Base-by-base conservation (phyloP, 345 rosid genomes). In the Salix purpurea region DNA sequence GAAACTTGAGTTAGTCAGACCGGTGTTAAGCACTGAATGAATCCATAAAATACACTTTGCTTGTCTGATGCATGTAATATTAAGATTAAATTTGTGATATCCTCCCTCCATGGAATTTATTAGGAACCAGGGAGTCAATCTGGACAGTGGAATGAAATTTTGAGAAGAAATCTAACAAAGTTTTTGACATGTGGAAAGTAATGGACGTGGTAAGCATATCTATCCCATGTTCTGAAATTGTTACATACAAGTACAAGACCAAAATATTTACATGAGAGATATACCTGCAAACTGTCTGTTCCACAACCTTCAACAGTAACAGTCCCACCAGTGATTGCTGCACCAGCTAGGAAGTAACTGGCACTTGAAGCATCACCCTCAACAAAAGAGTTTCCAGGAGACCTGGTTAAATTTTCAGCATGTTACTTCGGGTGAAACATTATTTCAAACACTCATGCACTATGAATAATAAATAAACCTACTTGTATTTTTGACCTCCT, bases 301-400 rank as follows among this genome's bases (percentile, higher is more conserved):
- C 98, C 99, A 67, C 99, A 96, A 74, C 99, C 99, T 87, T 96
- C 94, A 58, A 96, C 98, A 39, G 94, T 93, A 78, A 95, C 85
- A 54, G 97, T 93, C 73, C 96, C 97, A 56, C 99, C 99, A 10
- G 97, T 93, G 84, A 96, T 84, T 65, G 98, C 98, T 56, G 99
- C 97, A 65, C 99, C 99, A 64, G 94, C 99, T 66, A 96, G 89
- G 84, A 96, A 96, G 85, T 96, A 93, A 84, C 99, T 93, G 71
- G 99, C 99, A 89, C 98, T 96, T 72, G 99, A 96, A 74, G 99
- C 99, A 89, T 96, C 99, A 34, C 98, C 98, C 86, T 96, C 98
- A 40, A 96, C 97, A 37, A 82, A 96, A 76, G 97, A 94, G 76
- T 84, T 90, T 81, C 97, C 97, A 37, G 98, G 95, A 73, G 97